A percentile compares a stretch with the other conserved stretches of the same genome.
These are phyloP conservation scores for Lolium perenne DNA, from an alignment of 176 grass and related monocot genomes.

Conservation along the genomic window DNA sequence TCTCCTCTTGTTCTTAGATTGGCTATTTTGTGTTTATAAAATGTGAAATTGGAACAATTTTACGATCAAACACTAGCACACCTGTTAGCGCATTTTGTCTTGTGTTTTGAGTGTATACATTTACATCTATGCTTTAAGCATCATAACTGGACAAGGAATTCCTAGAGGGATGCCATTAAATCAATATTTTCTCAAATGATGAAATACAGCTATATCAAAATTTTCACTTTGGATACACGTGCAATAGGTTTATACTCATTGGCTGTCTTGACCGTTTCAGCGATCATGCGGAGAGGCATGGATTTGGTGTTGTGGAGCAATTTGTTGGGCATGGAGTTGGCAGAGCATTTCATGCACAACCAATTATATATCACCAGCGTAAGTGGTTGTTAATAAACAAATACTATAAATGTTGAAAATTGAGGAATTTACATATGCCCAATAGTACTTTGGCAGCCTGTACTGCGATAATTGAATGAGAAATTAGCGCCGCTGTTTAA, in stretches of 20 bases:
- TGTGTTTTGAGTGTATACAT: not conserved
- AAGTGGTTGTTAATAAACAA: constrained; percentile 37
- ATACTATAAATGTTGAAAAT: not conserved
- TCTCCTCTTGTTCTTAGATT: not conserved
- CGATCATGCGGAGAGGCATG: constrained; percentile 77
- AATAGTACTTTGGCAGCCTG: not conserved
- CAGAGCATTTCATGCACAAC: constrained; percentile 83
- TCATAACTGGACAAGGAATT: not conserved
- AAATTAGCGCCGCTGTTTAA: not conserved
- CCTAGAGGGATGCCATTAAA: not conserved
- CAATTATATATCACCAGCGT: constrained; percentile 89
- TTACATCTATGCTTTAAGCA: not conserved
- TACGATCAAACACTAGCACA: not conserved
- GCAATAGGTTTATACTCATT: not conserved
- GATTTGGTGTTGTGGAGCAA: constrained; percentile 71
- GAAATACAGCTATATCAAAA: not conserved
- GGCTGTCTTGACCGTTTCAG: constrained; percentile 50
- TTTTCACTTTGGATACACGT: not conserved
- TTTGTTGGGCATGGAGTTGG: constrained; percentile 96
- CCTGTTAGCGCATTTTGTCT: not conserved
- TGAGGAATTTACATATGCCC: not conserved
- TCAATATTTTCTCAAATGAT: not conserved
- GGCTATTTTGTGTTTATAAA: not conserved
- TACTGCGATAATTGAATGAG: not conserved
- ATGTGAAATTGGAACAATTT: not conserved